A percentile compares a stretch with the other conserved stretches of the same genome.
Evolutionary conservation across 306 rosid species (phyloP).

Genomic region (Notholithocarpus densiflorus): DNA sequence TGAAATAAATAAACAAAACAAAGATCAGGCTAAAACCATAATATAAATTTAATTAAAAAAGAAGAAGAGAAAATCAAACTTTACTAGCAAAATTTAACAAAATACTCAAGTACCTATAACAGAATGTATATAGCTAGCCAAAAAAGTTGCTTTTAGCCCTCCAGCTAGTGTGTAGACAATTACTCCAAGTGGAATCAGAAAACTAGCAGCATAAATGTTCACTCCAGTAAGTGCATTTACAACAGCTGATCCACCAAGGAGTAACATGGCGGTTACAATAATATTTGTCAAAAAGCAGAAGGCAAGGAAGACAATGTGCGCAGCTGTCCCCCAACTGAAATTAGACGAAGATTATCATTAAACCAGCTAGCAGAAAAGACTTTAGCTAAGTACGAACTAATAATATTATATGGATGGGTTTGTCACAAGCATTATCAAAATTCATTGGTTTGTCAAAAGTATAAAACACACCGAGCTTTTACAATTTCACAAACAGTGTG

Average conservation of each 20-base stretch:
- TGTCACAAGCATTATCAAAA: neutral
- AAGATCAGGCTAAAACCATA: neutral
- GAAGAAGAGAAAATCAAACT: neutral
- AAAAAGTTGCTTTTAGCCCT: conserved; percentile 94
- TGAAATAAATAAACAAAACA: conserved; percentile 14
- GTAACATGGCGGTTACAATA: conserved; percentile 89
- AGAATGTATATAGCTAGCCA: conserved; percentile 96
- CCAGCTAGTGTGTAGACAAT: conserved; percentile 89
- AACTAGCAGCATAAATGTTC: conserved; percentile 91
- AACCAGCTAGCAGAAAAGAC: neutral
- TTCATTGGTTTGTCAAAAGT: neutral
- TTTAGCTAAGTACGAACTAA: neutral
- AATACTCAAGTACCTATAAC: conserved; percentile 61
- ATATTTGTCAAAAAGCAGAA: conserved; percentile 91
- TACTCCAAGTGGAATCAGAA: conserved; percentile 91
- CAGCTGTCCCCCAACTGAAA: conserved; percentile 84
- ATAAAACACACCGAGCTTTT: conserved; percentile 73
- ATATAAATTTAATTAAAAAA: neutral
- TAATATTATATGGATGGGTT: neutral
- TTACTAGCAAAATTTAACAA: neutral
- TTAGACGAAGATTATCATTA: conserved; percentile 16
- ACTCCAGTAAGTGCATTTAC: conserved; percentile 92
- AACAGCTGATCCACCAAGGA: conserved; percentile 95
- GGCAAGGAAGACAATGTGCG: conserved; percentile 74
- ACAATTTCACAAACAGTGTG: conserved; percentile 94